Evolutionary conservation across 768 basidiomycete species (phyloP).

Genomic region (Fomitopsis serialis): DNA sequence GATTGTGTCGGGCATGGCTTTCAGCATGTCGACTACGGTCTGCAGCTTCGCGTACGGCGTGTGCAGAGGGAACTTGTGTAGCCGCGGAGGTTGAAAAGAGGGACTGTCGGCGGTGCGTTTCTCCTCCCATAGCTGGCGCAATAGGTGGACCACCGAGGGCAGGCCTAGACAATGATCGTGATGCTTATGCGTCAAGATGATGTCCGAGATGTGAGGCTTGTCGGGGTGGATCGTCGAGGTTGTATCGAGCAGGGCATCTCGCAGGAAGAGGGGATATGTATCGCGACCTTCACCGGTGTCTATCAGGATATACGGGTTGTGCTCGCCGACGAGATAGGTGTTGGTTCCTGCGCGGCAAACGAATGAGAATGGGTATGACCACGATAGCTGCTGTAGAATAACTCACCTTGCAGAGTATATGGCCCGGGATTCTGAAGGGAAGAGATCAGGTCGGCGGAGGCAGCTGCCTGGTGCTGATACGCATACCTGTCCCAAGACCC

Average conservation of each 20-base stretch:
- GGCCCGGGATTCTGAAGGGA: constrained; percentile 72
- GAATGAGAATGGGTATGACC: neutral
- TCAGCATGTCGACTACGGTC: constrained; percentile 26
- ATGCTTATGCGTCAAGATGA: constrained; percentile 91
- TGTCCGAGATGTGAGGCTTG: constrained; percentile 71
- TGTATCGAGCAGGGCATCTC: constrained; percentile 47
- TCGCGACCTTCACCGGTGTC: constrained; percentile 78
- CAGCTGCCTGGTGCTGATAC: neutral
- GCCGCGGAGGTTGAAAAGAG: constrained; percentile 58
- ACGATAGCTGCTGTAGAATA: neutral
- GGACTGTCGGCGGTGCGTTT: constrained; percentile 29
- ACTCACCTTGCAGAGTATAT: constrained; percentile 77
- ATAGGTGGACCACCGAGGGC: constrained; percentile 58
- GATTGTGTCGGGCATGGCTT: constrained; percentile 21
- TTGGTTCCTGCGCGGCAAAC: constrained; percentile 60
- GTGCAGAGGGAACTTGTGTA: constrained; percentile 66
- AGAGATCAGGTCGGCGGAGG: neutral
- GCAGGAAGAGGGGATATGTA: constrained; percentile 63
- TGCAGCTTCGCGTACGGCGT: constrained; percentile 32
- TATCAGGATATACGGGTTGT: constrained; percentile 70
- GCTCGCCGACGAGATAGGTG: constrained; percentile 75
- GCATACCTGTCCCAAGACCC: constrained; percentile 72
- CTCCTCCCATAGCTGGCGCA: constrained; percentile 58
- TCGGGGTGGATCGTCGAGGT: constrained; percentile 28
- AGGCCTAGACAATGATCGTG: constrained; percentile 82